Percentiles rank a stretch among this genome's conserved stretches.
These are phyloP conservation scores for Salix purpurea DNA, from an alignment of 345 rosid genomes.

Conservation along the genomic window DNA sequence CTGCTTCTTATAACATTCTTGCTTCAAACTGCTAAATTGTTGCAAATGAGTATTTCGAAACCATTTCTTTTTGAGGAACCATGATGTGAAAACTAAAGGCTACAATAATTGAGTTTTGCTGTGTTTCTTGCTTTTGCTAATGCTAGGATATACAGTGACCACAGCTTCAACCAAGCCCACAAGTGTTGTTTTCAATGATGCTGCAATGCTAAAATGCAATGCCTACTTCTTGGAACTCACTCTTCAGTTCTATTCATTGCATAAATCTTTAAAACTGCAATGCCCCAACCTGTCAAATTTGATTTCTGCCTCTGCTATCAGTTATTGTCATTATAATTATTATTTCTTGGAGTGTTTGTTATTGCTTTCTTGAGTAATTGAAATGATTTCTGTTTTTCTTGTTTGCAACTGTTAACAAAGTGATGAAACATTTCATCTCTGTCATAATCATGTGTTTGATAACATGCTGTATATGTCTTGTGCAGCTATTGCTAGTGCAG, in stretches of 20 bases:
- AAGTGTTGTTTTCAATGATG: background rate
- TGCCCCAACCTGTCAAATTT: background rate
- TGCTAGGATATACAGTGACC: background rate
- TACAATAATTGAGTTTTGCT: background rate
- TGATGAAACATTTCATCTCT: background rate
- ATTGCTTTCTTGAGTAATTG: background rate
- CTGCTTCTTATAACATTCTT: background rate
- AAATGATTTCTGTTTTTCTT: background rate
- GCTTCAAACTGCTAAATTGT: background rate
- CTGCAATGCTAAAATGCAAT: background rate
- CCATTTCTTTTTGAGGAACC: background rate
- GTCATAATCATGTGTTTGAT: background rate
- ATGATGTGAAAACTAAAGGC: background rate
- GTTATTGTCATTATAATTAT: background rate
- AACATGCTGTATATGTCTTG: conserved; percentile 1
- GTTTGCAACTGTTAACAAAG: background rate
- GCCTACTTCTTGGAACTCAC: background rate
- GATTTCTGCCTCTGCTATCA: background rate
- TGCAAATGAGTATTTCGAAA: background rate
- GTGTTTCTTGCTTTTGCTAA: background rate
- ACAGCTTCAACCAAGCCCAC: background rate
- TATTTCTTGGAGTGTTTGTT: background rate
- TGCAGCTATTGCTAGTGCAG: conserved; percentile 65
- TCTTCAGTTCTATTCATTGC: background rate
- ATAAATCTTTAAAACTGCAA: background rate